Conservation (phyloP, 331 rosid genomes). For the Malus hybrid region DNA sequence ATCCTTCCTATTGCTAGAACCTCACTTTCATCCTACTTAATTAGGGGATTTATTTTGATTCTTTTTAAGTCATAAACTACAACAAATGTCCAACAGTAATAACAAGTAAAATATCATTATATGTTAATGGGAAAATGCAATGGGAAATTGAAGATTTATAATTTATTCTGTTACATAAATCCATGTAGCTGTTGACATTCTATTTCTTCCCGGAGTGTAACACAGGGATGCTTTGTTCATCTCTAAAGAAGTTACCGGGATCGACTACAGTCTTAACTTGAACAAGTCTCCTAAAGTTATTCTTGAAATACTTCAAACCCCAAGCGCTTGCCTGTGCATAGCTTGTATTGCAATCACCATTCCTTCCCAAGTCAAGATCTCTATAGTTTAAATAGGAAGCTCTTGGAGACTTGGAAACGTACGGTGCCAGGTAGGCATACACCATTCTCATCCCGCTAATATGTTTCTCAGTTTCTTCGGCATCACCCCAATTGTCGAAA, state of each 20-base stretch:
- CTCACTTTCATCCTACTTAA: too few relatives aligned
- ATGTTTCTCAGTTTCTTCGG: conserved; percentile 1
- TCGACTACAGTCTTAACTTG: conserved; percentile 17
- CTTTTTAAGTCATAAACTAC: too few relatives aligned
- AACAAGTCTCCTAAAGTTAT: conserved; percentile 25
- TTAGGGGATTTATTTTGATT: too few relatives aligned
- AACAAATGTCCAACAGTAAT: too few relatives aligned
- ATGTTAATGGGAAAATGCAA: too few relatives aligned
- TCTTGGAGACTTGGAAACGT: conserved; percentile 27
- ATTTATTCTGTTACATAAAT: too few relatives aligned
- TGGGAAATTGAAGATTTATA: too few relatives aligned
- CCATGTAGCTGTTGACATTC: too few relatives aligned
- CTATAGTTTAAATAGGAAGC: conserved; percentile 27
- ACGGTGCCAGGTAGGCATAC: conserved; percentile 18
- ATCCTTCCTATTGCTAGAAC: too few relatives aligned
- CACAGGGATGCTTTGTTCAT: conserved; percentile 28
- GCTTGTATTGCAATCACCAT: conserved; percentile 8
- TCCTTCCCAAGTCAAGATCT: conserved; percentile 30
- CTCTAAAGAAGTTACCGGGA: conserved; percentile 24
- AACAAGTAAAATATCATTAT: too few relatives aligned
- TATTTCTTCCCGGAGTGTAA: too few relatives aligned
- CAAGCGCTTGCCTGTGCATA: conserved; percentile 19
- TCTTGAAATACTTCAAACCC: conserved; percentile 26
- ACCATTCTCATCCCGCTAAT: conserved; percentile 12
- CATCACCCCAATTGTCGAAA: conserved; percentile 6